A percentile compares a stretch with the other conserved stretches of the same genome.
Conservation (phyloP, 2,329 filamentous ascomycete genomes). For the Calonectria pauciramosa region DNA sequence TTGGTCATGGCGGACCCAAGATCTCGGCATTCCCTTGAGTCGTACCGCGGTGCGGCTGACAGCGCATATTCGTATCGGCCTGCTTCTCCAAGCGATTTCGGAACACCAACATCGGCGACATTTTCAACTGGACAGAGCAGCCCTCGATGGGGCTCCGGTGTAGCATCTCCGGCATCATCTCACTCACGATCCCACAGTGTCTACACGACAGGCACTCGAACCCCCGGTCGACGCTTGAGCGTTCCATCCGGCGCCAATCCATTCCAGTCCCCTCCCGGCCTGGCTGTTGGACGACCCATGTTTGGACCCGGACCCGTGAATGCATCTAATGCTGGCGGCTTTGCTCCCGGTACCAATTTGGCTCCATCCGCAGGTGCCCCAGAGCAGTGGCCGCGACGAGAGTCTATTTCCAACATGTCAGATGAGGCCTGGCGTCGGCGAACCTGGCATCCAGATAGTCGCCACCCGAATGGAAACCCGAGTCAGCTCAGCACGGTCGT, state of each 20-base stretch:
- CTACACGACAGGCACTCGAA: constrained; percentile 74
- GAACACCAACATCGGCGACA: constrained; percentile 86
- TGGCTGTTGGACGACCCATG: constrained; percentile 68
- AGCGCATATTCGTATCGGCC: constrained; percentile 74
- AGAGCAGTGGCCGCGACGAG: constrained; percentile 73
- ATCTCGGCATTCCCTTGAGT: constrained; percentile 76
- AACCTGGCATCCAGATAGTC: constrained; percentile 91
- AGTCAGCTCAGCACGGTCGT: constrained; percentile 84
- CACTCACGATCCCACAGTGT: constrained; percentile 80
- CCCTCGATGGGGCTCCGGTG: constrained; percentile 77
- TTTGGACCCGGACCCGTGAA: constrained; percentile 61
- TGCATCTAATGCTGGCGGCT: constrained; percentile 67
- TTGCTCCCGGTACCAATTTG: constrained; percentile 70
- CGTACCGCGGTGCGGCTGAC: constrained; percentile 75
- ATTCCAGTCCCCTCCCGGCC: constrained; percentile 76
- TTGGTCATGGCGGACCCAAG: constrained; percentile 86
- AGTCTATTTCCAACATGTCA: constrained; percentile 71
- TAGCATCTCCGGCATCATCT: constrained; percentile 80
- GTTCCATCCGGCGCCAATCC: constrained; percentile 83
- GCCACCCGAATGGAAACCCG: constrained; percentile 72
- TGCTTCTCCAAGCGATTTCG: constrained; percentile 80
- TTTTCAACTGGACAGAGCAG: constrained; percentile 84
- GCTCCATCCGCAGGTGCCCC: constrained; percentile 76
- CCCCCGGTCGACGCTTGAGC: constrained; percentile 81
- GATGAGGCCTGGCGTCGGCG: constrained; percentile 86